phyloP scores from a whole-genome alignment of 2,329 filamentous ascomycete species.

The Colletotrichum chlorophyti region DNA sequence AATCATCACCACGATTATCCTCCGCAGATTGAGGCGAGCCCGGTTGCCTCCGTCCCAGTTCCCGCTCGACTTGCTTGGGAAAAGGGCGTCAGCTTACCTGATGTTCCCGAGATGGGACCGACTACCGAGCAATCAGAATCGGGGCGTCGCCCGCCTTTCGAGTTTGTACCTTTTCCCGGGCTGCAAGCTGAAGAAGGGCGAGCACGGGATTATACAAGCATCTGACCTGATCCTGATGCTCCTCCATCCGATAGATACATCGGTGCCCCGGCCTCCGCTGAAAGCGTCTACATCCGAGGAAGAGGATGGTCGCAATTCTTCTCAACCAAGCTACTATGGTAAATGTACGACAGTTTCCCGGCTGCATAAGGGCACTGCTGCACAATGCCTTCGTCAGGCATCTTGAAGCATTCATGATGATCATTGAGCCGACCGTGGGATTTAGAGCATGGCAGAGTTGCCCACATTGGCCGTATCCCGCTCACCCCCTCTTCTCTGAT shows the following conservation, averaged over 20 bases:
- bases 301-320: too few species aligned
- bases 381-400: too few species aligned
- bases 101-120: neutral
- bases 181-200: neutral
- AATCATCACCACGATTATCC: neutral
- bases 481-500: neutral
- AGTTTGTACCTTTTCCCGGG: neutral
- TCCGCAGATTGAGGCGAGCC: neutral
- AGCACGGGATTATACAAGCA: neutral
- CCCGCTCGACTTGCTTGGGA: neutral
- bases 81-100: conserved; percentile 12
- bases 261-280: too few species aligned
- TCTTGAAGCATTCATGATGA: too few species aligned
- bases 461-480: neutral
- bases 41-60: neutral
- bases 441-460: too few species aligned
- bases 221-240: too few species aligned
- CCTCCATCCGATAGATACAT: too few species aligned
- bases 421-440: too few species aligned
- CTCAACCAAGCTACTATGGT: too few species aligned
- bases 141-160: neutral
- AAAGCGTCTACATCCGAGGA: too few species aligned
- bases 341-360: too few species aligned
- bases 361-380: too few species aligned
- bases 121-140: neutral